A percentile compares a stretch with the other conserved stretches of the same genome.
These are phyloP conservation scores for Agrocybe praecox DNA, from an alignment of 768 basidiomycete genomes.

Conservation along the genomic window DNA sequence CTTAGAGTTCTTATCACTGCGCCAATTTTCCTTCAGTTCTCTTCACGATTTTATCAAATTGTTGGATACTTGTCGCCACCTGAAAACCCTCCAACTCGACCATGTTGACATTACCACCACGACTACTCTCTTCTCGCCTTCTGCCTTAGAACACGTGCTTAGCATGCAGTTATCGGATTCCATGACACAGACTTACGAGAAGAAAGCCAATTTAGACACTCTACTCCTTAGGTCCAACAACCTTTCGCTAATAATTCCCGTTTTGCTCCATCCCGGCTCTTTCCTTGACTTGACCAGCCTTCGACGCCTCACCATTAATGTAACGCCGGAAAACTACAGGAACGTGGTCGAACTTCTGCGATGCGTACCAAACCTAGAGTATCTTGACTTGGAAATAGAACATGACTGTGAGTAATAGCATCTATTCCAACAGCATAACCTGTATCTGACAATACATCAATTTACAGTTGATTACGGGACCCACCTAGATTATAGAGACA, in stretches of 20 bases:
- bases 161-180: slow-evolving; percentile 6
- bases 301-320: slow-evolving; percentile 14
- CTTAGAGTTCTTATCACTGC: slow-evolving; percentile 20
- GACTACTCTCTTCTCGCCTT: slow-evolving; percentile 10
- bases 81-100: slow-evolving; percentile 21
- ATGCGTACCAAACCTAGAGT: slow-evolving; percentile 13
- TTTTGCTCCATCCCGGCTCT: slow-evolving; percentile 19
- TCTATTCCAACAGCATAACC: background rate
- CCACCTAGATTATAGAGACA: slow-evolving; percentile 17
- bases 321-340: slow-evolving; percentile 19
- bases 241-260: slow-evolving; percentile 18
- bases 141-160: slow-evolving; percentile 19
- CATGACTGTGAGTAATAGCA: slow-evolving; percentile 16
- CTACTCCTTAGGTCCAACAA: slow-evolving; percentile 18
- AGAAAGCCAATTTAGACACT: slow-evolving; percentile 13
- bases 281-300: slow-evolving; percentile 16
- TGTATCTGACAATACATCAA: slow-evolving; percentile 2
- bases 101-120: slow-evolving; percentile 18
- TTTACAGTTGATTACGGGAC: slow-evolving; percentile 20
- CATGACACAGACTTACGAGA: background rate
- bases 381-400: slow-evolving; percentile 23
- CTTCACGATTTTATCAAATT: slow-evolving; percentile 20
- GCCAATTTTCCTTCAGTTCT: slow-evolving; percentile 20
- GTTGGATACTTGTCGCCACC: slow-evolving; percentile 14
- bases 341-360: slow-evolving; percentile 16